Evolutionary conservation across 75 land plant species (phyloP), one percentile per base, ranked within the genome.

Genomic region (Selaginella tamariscina): DNA sequence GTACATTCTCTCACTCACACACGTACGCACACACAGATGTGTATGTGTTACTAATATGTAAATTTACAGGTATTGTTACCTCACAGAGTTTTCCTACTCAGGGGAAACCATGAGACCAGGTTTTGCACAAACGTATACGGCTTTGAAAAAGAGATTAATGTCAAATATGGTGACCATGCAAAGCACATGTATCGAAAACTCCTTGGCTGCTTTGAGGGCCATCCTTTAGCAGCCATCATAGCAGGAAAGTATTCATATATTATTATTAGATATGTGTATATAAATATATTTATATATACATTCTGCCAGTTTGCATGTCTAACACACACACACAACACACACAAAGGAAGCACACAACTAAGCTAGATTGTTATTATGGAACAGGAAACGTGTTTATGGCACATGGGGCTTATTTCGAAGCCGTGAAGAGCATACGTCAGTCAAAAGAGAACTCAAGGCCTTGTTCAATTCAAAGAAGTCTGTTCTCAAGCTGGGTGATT

Each of bases 61-160:
- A n/a, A 57, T 5, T 27, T 74, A 55, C 68, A 91, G 97, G 77
- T 91, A 2, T 57, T 82, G 31, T 66, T 93, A 66, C 98, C 98
- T 57, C 74, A 85, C 56, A 75, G 91, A 67, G 98, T 93, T 0
- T 89, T 79, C 75, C 74, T 93, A 2, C 82, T 93, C 29, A 86
- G 98, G 2, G 98, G 98, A 23, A 93, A 93, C 67, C 98, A 93
- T 81, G 96, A 93, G 65, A 84, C 98, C 15, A 89, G 85, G 55
- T 93, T 82, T 64, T 93, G 98, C 66, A 93, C 98, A 0, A 77
- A 84, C 5, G 80, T 84, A 0, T 93, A 93, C 80, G 98, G 98
- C 1, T 93, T 93, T 77, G 95, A 93, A 72, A 77, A 85, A 54
- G 98, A 93, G 74, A 88, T 93, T 9, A 75, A 86, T 84, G 77